Base-by-base conservation (phyloP, 441 rosid species). In the Biscutella laevigata region DNA sequence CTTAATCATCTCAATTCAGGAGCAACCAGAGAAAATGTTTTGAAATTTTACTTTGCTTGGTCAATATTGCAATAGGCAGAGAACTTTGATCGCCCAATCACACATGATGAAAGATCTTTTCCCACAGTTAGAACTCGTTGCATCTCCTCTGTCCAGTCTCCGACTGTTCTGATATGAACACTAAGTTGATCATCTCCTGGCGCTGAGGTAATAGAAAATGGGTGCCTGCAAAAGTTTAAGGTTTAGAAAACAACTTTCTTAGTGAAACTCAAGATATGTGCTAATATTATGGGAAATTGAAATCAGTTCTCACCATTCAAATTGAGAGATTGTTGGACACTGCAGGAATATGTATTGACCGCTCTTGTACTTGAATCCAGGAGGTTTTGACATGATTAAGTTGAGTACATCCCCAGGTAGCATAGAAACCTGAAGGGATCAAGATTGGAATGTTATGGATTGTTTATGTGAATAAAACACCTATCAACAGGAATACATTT, bases 111-210 rank as follows among this genome's bases (percentile, higher is more conserved):
- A 53, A 59, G 61, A 32, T 77, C 80, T 46, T 63, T 62, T 48
- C 71, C 84, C 32, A 80, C 79, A 0, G 94, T 73, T 68, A 81
- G 37, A 91, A 91, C 5, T 85, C 71, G 67, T 61, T 86, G 99
- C 99, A 97, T 92, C 88, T 65, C 69, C 78, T 88, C 90, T 0
- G 98, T 91, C 98, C 98, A 91, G 51, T 91, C 98, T 22, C 98
- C 96, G 4, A 91, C 75, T 58, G 85, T 87, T 22, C 96, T 69
- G 20, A 91, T 88, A 67, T 91, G 98, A 61, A 91, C 83, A 45
- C 98, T 91, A 3, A 91, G 76, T 72, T 76, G 88, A 46, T 83
- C 82, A 64, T 91, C 96, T 8, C 71, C 95, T 24, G 98, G 98
- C 38, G 98, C 91, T 7, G 98, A 91, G 35, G 98, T 91, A 43